Evolutionary conservation across 257 asterid species (phyloP).

Genomic region (Avicennia marina): DNA sequence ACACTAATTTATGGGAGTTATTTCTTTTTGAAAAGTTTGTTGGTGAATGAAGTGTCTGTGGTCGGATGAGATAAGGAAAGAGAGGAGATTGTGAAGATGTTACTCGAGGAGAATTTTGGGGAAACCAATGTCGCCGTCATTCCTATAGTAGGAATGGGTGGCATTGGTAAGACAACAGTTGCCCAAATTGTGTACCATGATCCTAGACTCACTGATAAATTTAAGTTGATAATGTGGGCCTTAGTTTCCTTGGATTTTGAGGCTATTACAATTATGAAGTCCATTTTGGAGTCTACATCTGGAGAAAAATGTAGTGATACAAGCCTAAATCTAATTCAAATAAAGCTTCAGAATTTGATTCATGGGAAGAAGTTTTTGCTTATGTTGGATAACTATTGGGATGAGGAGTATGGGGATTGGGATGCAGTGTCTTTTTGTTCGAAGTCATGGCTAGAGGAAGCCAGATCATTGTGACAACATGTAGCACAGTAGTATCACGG

Average conservation of each 20-base stretch:
- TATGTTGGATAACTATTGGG: conserved; percentile 36
- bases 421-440: conserved; percentile 17
- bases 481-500: conserved; percentile 33
- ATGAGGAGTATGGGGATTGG: conserved; percentile 31
- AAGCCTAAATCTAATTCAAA: conserved; percentile 24
- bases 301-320: conserved; percentile 19
- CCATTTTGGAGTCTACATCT: conserved; percentile 29
- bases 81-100: conserved; percentile 10
- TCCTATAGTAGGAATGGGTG: conserved; percentile 40
- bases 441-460: conserved; percentile 25
- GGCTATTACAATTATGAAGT: conserved; percentile 20
- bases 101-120: neutral
- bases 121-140: conserved; percentile 19
- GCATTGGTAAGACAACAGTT: conserved; percentile 35
- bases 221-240: conserved; percentile 27
- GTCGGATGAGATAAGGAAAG: conserved; percentile 27
- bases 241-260: conserved; percentile 27
- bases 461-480: conserved; percentile 29
- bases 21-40: conserved; percentile 21
- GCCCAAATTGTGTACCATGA: conserved; percentile 26
- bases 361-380: conserved; percentile 25
- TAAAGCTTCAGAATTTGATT: conserved; percentile 13
- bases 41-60: conserved; percentile 21
- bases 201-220: neutral
- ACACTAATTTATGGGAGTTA: neutral